These are phyloP conservation scores for Apophysomyces variabilis DNA, from an alignment of 371 early-diverging fungal genomes.

Conservation along the genomic window DNA sequence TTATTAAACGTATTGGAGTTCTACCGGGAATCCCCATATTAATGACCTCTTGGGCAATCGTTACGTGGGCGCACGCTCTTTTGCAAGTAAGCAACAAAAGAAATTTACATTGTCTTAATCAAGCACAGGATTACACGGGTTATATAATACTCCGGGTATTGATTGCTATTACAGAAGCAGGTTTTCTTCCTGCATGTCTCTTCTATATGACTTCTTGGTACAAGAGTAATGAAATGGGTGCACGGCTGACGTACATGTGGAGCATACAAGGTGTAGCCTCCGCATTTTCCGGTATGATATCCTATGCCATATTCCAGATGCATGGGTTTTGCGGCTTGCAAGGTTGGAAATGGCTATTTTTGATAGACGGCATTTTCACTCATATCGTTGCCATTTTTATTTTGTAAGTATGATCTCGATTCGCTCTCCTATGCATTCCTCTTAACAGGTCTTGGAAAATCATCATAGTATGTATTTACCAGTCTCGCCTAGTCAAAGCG, in stretches of 20 bases:
- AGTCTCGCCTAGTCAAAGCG: constrained; percentile 39
- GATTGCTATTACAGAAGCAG: constrained; percentile 55
- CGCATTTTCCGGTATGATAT: constrained; percentile 48
- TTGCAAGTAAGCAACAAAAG: constrained; percentile 28
- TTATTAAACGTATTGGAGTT: constrained; percentile 46
- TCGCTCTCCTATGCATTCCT: not conserved
- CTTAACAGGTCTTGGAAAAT: too few relatives aligned
- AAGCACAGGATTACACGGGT: constrained; percentile 8
- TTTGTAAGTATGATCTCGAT: constrained; percentile 13
- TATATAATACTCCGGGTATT: constrained; percentile 48
- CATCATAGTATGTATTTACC: constrained; percentile 49
- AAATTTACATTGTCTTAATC: not conserved
- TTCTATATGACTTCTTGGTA: constrained; percentile 51
- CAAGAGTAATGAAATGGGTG: constrained; percentile 47
- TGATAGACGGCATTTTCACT: constrained; percentile 42
- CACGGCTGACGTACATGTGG: constrained; percentile 55
- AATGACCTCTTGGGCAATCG: constrained; percentile 53
- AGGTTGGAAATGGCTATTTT: constrained; percentile 51
- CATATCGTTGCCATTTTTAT: constrained; percentile 33
- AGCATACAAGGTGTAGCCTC: constrained; percentile 47
- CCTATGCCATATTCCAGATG: constrained; percentile 49
- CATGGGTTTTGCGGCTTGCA: constrained; percentile 43
- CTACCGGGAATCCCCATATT: constrained; percentile 56
- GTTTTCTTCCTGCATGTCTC: constrained; percentile 54
- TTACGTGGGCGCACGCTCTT: constrained; percentile 43